These are phyloP conservation scores for Marsdenia floribunda DNA, from an alignment of 257 asterid genomes.

Conservation along the genomic window DNA sequence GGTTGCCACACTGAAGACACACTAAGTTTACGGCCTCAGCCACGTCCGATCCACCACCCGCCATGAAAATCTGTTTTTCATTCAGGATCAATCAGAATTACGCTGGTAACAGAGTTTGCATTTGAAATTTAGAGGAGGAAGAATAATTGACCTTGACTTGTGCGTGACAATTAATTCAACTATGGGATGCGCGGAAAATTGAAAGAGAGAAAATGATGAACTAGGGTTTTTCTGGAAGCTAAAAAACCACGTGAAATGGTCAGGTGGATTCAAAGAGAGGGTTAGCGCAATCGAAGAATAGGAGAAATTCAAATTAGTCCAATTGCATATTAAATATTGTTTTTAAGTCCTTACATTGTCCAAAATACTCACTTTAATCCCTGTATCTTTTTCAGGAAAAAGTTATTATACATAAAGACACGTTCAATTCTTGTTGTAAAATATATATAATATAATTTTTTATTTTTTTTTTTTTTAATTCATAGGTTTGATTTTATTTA, in stretches of 20 bases:
- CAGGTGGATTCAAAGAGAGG: neutral
- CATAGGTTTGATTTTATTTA: too few species aligned
- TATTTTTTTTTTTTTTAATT: too few species aligned
- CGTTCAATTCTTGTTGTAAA: too few species aligned
- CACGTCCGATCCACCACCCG: slow-evolving; percentile 65
- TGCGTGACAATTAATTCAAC: neutral
- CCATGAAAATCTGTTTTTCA: slow-evolving; percentile 33
- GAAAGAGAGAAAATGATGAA: neutral
- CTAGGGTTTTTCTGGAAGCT: slow-evolving; percentile 29
- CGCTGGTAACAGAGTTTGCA: neutral
- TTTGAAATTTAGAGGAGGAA: neutral
- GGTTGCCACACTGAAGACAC: slow-evolving; percentile 83
- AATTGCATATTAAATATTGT: too few species aligned
- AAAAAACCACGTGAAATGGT: neutral
- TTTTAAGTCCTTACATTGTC: too few species aligned
- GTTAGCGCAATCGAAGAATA: neutral
- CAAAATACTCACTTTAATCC: too few species aligned
- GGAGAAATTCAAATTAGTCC: too few species aligned
- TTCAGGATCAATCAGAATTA: neutral
- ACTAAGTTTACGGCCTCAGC: slow-evolving; percentile 38
- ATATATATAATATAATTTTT: too few species aligned
- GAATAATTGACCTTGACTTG: slow-evolving; percentile 14
- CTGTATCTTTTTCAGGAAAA: too few species aligned
- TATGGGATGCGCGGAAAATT: neutral
- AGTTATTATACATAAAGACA: too few species aligned